Evolutionary conservation across 73 alveolate species (phyloP), one percentile per base, ranked within the genome.

Genomic region (Stentor roeselii): DNA sequence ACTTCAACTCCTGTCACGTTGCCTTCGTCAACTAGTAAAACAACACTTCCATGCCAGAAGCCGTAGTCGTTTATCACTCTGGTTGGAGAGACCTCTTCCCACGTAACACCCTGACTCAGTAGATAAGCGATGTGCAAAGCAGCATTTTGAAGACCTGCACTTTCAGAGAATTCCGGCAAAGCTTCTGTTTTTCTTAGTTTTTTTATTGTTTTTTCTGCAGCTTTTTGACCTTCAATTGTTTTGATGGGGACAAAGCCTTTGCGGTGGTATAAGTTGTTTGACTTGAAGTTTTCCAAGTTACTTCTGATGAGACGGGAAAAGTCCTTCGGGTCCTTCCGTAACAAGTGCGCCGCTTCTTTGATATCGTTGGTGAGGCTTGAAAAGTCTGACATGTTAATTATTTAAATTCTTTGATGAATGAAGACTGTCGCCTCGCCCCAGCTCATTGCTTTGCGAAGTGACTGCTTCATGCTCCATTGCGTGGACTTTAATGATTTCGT

Each of bases 351-450:
- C n/a, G n/a, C n/a, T n/a, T n/a, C n/a, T n/a, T n/a, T n/a, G n/a
- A n/a, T n/a, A n/a, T n/a, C n/a, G n/a, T n/a, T n/a, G n/a, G n/a
- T n/a, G n/a, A n/a, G n/a, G n/a, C n/a, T n/a, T n/a, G n/a, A n/a
- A n/a, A n/a, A n/a, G n/a, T n/a, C n/a, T n/a, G n/a, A n/a, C n/a
- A n/a, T n/a, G n/a, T n/a, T n/a, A n/a, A n/a, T n/a, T n/a, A n/a
- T n/a, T n/a, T n/a, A n/a, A n/a, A 67, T 50, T 67, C 42, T 67
- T 67, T 67, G 38, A n/a, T 76, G 84, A 21, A 76, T 76, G 39
- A 36, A 76, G 14, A 76, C 84, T 21, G 84, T 76, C 6, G 84
- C 84, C 6, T 76, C 84, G 14, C 84, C 84, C 84, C 84, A 76
- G 74, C 84, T 76, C 84, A 76, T 76, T 6, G 14, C 21, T 38